Evolutionary conservation across 371 early-diverging fungal species (phyloP).

Genomic region (Rhizopus sp.): DNA sequence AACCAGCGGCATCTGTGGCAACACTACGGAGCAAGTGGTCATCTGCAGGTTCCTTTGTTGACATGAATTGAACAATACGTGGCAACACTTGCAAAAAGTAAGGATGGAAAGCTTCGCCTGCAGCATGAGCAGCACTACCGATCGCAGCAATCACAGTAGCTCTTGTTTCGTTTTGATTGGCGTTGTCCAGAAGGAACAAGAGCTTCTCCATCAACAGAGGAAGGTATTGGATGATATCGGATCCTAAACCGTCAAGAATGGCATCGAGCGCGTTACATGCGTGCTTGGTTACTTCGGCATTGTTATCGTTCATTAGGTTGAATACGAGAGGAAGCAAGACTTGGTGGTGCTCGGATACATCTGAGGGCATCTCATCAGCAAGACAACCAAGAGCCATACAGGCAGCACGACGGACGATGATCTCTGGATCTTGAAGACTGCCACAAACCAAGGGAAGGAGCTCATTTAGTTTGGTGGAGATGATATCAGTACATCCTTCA

Average conservation of each 20-base stretch:
- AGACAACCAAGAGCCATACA: slow-evolving; percentile 84
- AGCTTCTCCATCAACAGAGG: slow-evolving; percentile 79
- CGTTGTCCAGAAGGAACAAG: slow-evolving; percentile 66
- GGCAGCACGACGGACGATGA: slow-evolving; percentile 78
- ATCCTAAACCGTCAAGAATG: slow-evolving; percentile 77
- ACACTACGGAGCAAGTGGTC: slow-evolving; percentile 77
- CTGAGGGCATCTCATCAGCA: slow-evolving; percentile 77
- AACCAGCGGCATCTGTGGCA: slow-evolving; percentile 81
- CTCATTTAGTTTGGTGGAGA: slow-evolving; percentile 69
- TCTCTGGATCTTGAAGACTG: slow-evolving; percentile 78
- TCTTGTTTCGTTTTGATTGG: slow-evolving; percentile 58
- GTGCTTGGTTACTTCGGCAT: slow-evolving; percentile 68
- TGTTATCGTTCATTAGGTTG: slow-evolving; percentile 70
- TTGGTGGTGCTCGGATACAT: slow-evolving; percentile 76
- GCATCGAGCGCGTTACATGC: slow-evolving; percentile 84
- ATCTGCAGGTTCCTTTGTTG: slow-evolving; percentile 57
- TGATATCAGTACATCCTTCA: slow-evolving; percentile 86
- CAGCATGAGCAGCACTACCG: slow-evolving; percentile 84
- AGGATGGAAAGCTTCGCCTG: slow-evolving; percentile 68
- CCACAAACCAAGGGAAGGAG: slow-evolving; percentile 70
- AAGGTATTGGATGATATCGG: slow-evolving; percentile 73
- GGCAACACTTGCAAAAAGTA: slow-evolving; percentile 77
- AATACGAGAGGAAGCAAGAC: slow-evolving; percentile 80
- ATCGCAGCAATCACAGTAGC: slow-evolving; percentile 79
- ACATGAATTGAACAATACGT: slow-evolving; percentile 71